phyloP scores from a whole-genome alignment of 768 basidiomycete genomes.

The Amanita pseudoporphyria region DNA sequence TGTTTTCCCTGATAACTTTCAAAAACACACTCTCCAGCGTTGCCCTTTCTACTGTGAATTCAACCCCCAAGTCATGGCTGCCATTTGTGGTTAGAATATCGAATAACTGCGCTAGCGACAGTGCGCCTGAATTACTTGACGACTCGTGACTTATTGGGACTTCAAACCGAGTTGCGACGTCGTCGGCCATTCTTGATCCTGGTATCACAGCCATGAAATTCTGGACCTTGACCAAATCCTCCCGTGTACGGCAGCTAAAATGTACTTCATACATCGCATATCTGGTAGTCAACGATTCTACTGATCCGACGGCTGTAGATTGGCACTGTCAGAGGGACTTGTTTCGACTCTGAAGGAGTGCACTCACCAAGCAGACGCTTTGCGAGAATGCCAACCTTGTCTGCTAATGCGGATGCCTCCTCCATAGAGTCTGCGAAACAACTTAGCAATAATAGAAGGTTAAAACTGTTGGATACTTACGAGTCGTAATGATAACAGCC shows the following conservation, averaged over 20 bases:
- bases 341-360: neutral
- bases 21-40: conserved; percentile 66
- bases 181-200: conserved; percentile 56
- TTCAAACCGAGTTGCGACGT: conserved; percentile 69
- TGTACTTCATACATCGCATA: conserved; percentile 74
- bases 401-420: conserved; percentile 71
- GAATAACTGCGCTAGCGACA: conserved; percentile 54
- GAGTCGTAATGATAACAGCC: conserved; percentile 64
- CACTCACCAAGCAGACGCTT: conserved; percentile 54
- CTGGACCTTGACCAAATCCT: conserved; percentile 48
- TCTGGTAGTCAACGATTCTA: conserved; percentile 49
- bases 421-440: conserved; percentile 61
- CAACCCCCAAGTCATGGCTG: conserved; percentile 13
- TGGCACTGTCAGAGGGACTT: neutral
- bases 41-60: conserved; percentile 65
- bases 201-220: conserved; percentile 53
- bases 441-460: neutral
- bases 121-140: conserved; percentile 15
- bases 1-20: conserved; percentile 56
- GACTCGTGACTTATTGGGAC: conserved; percentile 39
- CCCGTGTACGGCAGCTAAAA: conserved; percentile 55
- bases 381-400: conserved; percentile 68
- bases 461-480: conserved; percentile 27
- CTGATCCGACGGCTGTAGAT: conserved; percentile 53
- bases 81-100: conserved; percentile 42